Conservation (phyloP, 1,284 basidiomycete species). For the Apiotrichum porosum region DNA sequence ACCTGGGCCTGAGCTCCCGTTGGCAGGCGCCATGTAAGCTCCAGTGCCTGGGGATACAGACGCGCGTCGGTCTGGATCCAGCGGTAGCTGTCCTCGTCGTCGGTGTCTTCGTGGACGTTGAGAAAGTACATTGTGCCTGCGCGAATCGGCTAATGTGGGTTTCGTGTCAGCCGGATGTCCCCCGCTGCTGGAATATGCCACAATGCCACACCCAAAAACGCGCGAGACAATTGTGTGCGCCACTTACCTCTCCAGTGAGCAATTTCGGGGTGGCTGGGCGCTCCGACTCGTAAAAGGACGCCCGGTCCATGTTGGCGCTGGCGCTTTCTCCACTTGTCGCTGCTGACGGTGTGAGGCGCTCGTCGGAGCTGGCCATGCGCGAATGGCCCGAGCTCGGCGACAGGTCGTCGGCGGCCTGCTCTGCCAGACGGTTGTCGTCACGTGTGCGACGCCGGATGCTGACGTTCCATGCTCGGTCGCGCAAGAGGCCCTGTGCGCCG, state of each 20-base stretch:
- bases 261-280: background rate
- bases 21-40: constrained; percentile 74
- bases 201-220: constrained; percentile 11
- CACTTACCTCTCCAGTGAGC: constrained; percentile 53
- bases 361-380: background rate
- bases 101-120: constrained; percentile 63
- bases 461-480: constrained; percentile 53
- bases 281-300: background rate
- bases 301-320: constrained; percentile 51
- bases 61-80: constrained; percentile 82
- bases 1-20: constrained; percentile 73
- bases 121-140: constrained; percentile 82
- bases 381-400: background rate
- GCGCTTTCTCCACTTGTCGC: constrained; percentile 22
- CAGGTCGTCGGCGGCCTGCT: constrained; percentile 2
- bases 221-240: background rate
- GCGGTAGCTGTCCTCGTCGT: constrained; percentile 60
- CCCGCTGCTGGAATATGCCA: background rate
- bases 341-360: background rate
- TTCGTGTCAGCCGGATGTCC: no score
- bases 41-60: constrained; percentile 69
- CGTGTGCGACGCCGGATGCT: constrained; percentile 60
- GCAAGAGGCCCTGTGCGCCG: constrained; percentile 38
- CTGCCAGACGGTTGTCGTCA: constrained; percentile 38
- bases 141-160: constrained; percentile 60